A percentile compares a stretch with the other conserved stretches of the same genome.
Evolutionary conservation across 2,329 filamentous ascomycete genomes (phyloP).

Genomic region (Colletotrichum lini): DNA sequence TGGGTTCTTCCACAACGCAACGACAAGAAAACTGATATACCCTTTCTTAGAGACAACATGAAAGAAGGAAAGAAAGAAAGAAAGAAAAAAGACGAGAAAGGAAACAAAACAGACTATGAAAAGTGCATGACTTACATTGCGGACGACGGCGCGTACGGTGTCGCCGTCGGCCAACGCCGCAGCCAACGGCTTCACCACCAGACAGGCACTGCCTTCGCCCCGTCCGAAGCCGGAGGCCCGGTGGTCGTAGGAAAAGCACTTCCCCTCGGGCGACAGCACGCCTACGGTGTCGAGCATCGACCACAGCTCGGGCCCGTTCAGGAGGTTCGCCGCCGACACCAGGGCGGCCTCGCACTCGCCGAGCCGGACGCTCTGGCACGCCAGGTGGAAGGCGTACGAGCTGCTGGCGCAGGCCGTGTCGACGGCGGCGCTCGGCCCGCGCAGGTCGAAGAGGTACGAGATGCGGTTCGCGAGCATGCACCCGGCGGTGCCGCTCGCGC

Average conservation of each 20-base stretch:
- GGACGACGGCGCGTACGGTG: constrained; percentile 50
- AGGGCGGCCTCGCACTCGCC: constrained; percentile 49
- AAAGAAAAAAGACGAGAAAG: too few species aligned
- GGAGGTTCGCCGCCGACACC: constrained; percentile 51
- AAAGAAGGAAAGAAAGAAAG: too few species aligned
- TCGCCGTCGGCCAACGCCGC: constrained; percentile 58
- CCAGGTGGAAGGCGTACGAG: constrained; percentile 50
- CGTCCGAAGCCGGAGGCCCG: constrained; percentile 59
- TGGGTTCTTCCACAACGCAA: too few species aligned
- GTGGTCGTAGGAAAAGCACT: constrained; percentile 50
- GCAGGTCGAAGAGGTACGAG: constrained; percentile 47
- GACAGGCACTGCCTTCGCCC: constrained; percentile 56
- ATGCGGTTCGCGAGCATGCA: constrained; percentile 50
- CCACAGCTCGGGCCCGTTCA: constrained; percentile 43
- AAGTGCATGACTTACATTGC: constrained; percentile 41
- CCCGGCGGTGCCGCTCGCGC: constrained; percentile 44
- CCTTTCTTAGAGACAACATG: too few species aligned
- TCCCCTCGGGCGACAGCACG: constrained; percentile 47
- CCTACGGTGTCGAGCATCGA: constrained; percentile 36
- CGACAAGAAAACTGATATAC: too few species aligned
- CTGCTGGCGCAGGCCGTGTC: constrained; percentile 54
- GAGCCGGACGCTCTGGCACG: constrained; percentile 47
- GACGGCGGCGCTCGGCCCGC: constrained; percentile 49
- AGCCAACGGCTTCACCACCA: constrained; percentile 58
- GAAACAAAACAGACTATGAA: too few species aligned